phyloP scores from a whole-genome alignment of 345 rosid genomes.

The Erysimum cheiranthoides region DNA sequence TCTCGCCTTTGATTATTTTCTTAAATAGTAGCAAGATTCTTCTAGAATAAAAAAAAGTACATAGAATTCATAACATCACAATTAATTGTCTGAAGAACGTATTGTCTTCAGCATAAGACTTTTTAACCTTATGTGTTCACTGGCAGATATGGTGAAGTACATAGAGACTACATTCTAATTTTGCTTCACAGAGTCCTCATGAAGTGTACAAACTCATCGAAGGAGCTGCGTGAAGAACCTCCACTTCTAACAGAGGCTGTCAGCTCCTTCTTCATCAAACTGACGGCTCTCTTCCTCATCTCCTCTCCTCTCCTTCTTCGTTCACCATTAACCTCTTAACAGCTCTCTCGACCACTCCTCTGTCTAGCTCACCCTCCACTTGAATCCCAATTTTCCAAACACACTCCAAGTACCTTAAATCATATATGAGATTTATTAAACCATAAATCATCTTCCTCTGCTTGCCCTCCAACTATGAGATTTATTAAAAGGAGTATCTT shows the following conservation, averaged over 20 bases:
- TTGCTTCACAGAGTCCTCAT: slow-evolving; percentile 27
- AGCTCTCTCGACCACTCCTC: slow-evolving; percentile 26
- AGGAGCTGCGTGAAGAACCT: slow-evolving; percentile 23
- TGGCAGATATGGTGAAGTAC: neutral
- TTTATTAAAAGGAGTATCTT: too few species aligned
- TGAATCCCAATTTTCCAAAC: slow-evolving; percentile 54
- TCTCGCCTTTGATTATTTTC: slow-evolving; percentile 27
- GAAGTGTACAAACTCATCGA: slow-evolving; percentile 24
- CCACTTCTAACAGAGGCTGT: slow-evolving; percentile 18
- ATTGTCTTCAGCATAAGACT: neutral
- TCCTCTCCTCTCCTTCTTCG: slow-evolving; percentile 33
- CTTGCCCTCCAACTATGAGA: too few species aligned
- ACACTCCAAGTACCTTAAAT: slow-evolving; percentile 52
- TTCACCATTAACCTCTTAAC: slow-evolving; percentile 33
- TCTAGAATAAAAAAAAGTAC: neutral
- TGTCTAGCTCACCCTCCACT: slow-evolving; percentile 33
- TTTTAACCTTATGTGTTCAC: slow-evolving; percentile 25
- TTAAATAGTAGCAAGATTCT: slow-evolving; percentile 12
- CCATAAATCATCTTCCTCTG: too few species aligned
- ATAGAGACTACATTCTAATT: neutral
- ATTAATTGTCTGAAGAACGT: neutral
- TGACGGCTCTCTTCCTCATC: slow-evolving; percentile 22
- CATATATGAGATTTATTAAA: too few species aligned
- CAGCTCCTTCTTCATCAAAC: slow-evolving; percentile 13
- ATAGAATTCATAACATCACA: neutral